These are phyloP conservation scores for Podaxis carcinomalis DNA, from an alignment of 768 basidiomycete species.

Conservation along the genomic window DNA sequence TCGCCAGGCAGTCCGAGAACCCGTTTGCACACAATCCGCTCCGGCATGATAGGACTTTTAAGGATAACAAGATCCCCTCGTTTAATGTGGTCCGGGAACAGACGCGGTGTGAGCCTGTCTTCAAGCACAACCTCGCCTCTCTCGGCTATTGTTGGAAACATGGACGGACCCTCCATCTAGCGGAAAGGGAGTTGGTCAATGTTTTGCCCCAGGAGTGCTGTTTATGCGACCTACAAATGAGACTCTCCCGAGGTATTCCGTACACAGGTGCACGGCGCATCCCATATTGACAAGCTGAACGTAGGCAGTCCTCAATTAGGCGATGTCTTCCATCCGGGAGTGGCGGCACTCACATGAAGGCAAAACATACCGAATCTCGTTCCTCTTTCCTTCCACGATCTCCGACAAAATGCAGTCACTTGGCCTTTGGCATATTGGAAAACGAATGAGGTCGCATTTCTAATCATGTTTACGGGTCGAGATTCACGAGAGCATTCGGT, in stretches of 20 bases:
- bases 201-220: not conserved
- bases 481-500: not conserved
- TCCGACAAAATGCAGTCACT: not conserved
- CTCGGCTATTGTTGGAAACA: slow-evolving; percentile 70
- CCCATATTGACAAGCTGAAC: slow-evolving; percentile 48
- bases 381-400: not conserved
- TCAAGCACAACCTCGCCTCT: slow-evolving; percentile 63
- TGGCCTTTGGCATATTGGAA: not conserved
- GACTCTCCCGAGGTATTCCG: slow-evolving; percentile 46
- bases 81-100: slow-evolving; percentile 44
- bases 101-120: slow-evolving; percentile 49
- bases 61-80: slow-evolving; percentile 79
- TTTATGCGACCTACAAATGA: slow-evolving; percentile 6
- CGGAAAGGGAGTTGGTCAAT: not conserved
- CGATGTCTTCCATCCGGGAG: not conserved
- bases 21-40: slow-evolving; percentile 78
- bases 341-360: slow-evolving; percentile 4
- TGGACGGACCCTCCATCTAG: slow-evolving; percentile 72
- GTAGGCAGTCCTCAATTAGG: not conserved
- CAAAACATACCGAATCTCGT: not conserved
- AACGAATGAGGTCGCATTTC: not conserved
- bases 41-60: slow-evolving; percentile 65
- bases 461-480: not conserved
- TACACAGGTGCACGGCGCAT: slow-evolving; percentile 59
- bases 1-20: slow-evolving; percentile 90